These are phyloP conservation scores for Vigna nakashimae DNA, from an alignment of 306 rosid species.

Conservation along the genomic window DNA sequence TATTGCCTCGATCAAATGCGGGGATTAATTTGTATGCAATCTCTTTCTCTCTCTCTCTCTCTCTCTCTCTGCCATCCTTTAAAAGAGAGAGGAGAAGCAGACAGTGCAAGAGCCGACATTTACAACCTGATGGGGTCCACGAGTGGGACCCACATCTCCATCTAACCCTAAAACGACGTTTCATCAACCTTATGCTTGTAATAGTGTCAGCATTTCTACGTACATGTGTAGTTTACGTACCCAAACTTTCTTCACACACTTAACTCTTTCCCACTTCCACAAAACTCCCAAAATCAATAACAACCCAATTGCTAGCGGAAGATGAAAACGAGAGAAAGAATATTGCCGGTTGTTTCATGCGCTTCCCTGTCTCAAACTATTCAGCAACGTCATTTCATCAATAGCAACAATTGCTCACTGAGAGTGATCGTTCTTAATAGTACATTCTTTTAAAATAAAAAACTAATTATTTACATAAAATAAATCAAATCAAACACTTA, in stretches of 20 bases:
- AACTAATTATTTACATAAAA: background rate
- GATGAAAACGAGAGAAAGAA: background rate
- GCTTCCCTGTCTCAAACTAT: slow-evolving; percentile 46
- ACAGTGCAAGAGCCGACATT: slow-evolving; percentile 63
- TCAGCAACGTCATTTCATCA: slow-evolving; percentile 38
- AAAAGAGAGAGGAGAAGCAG: slow-evolving; percentile 49
- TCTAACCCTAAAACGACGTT: slow-evolving; percentile 89
- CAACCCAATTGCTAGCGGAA: background rate
- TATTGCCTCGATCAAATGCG: slow-evolving; percentile 41
- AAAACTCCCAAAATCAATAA: background rate
- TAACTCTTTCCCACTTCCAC: slow-evolving; percentile 4
- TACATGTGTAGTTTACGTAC: slow-evolving; percentile 66
- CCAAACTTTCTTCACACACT: slow-evolving; percentile 54
- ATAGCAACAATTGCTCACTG: slow-evolving; percentile 30
- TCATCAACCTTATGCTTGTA: slow-evolving; percentile 59
- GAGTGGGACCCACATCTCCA: slow-evolving; percentile 68
- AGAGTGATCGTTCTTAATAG: slow-evolving; percentile 30
- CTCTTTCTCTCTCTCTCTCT: slow-evolving; percentile 4
- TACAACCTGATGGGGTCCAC: slow-evolving; percentile 63
- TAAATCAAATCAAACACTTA: background rate
- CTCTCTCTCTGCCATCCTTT: slow-evolving; percentile 30
- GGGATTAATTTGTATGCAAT: slow-evolving; percentile 39
- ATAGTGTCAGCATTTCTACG: slow-evolving; percentile 67
- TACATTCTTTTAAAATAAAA: background rate
- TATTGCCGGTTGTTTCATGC: slow-evolving; percentile 64